Base-by-base conservation (phyloP, 345 rosid genomes). In the Aquilaria yunnanensis region DNA sequence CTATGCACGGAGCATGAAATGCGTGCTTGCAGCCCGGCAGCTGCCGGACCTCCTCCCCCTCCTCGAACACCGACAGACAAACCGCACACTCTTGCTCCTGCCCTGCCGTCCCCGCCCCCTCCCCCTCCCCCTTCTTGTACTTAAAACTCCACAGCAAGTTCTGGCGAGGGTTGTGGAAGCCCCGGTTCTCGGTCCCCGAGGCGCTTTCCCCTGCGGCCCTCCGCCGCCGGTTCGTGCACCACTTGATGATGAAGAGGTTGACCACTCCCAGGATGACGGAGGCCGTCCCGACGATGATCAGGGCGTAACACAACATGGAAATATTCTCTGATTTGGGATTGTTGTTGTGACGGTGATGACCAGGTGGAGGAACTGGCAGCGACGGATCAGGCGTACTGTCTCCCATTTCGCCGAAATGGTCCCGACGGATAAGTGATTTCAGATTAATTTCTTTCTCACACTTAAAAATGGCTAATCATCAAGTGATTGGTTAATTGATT, bases 261-360 rank as follows among this genome's bases (percentile, higher is more conserved):
- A 72, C 75, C 12, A 63, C 2, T 57, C 57, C 71, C 10, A 81
- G 69, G 2, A 68, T 47, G 9, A 73, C 5, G 14, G 75, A 78
- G 1, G 82, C 71, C 10, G 80, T 66, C 51, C 76, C 80, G 2
- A 73, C 72, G 7, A 77, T 74, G 2, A 52, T 58, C 0, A 85
- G 75, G 59, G 83, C 81, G 14, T 80, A 80, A 48, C 82, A 85
- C 9, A 80, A 65, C 80, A 78, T 80, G 57, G 81, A 63, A 78
- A 14, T 67, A 70, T 14, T 16, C 23, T 16, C 23, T 16, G 74
- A 57, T 43, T 63, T 75, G 3, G 61, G 34, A 0, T 72, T 48
- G 65, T 0, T 56, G 14, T 1, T 64, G 32, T 0, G 71, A 73
- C 0, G 74, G 70, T 0, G 71, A 75, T 16, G 23, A 16, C 23